Base-by-base conservation (phyloP, 768 basidiomycete species). In the Candolleomyces eurysporus region DNA sequence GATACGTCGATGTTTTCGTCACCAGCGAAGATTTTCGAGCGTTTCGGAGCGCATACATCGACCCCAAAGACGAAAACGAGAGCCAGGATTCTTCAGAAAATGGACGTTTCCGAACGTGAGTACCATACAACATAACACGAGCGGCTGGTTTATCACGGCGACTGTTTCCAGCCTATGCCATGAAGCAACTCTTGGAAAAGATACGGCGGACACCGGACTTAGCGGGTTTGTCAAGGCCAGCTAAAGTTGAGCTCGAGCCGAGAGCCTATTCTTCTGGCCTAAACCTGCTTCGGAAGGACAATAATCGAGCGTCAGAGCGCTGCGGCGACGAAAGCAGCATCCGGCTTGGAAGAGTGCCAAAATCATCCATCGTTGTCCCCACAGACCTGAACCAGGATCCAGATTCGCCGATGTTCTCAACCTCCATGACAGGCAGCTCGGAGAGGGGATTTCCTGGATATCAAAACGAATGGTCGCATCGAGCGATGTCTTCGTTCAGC, bases 81-180 rank as follows among this genome's bases (percentile, higher is more conserved):
- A 54, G 81, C 81, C 2, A 75, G 72, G 59, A 67, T 81, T 5
- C 66, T 82, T 11, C 73, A 78, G 42, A 72, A 69, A 0, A 66
- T 84, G 36, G 82, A 84, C 66, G 71, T 70, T 13, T 67, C 66
- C 22, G 79, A 82, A 65, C 79, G 82, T 82, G 63, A 26, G 26
- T 26, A 26, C 26, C 26, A 26, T 4, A 26, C 4, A 26, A 26
- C 26, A 26, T 26, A 26, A 2, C 26, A 4, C 26, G 26, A 66
- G 81, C 70, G 22, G 14, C 22, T 39, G 22, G 48, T 51, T 10
- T 4, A 8, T 21, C 26, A n/a, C 21, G 6, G 40, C n/a, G 22
- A 22, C 36, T 17, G n/a, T 26, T 26, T 17, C 17, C 49, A 80
- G 79, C 79, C 4, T 60, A 71, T 22, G 73, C 73, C 40, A 61